Evolutionary conservation across 2,329 filamentous ascomycete genomes (phyloP).

Genomic region (Apiospora rasikravindrae): DNA sequence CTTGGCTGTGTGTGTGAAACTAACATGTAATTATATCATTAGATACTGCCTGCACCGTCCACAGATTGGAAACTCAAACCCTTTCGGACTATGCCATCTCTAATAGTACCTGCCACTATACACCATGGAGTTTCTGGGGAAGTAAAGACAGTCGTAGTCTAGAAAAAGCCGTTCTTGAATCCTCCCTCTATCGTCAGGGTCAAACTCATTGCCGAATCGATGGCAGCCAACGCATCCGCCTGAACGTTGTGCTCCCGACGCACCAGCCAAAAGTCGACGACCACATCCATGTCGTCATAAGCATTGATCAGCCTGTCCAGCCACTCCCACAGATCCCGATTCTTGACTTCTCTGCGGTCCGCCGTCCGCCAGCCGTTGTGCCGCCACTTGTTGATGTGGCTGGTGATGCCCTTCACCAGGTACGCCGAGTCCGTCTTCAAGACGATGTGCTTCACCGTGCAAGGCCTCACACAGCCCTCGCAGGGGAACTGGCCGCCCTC

Average conservation of each 20-base stretch:
- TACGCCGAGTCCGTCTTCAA: constrained; percentile 62
- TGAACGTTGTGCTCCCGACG: constrained; percentile 46
- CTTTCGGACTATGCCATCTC: neutral
- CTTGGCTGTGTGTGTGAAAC: too few relatives aligned
- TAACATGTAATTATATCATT: too few relatives aligned
- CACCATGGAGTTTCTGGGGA: too few relatives aligned
- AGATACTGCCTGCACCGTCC: neutral
- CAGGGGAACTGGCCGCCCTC: constrained; percentile 23
- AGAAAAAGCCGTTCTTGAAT: too few relatives aligned
- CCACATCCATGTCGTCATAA: too few relatives aligned
- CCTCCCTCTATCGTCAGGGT: neutral
- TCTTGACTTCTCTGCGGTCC: constrained; percentile 46
- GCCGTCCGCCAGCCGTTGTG: constrained; percentile 49
- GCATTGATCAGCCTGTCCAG: too few relatives aligned
- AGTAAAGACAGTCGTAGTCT: too few relatives aligned
- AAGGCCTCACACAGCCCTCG: constrained; percentile 42
- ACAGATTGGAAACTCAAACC: neutral
- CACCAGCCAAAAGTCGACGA: constrained; percentile 55
- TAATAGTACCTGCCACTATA: neutral
- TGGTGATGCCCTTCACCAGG: constrained; percentile 50
- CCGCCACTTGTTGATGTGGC: constrained; percentile 50
- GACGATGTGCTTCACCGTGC: constrained; percentile 50
- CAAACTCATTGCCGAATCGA: neutral
- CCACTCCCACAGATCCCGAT: constrained; percentile 59
- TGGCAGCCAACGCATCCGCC: constrained; percentile 40